Evolutionary conservation across 495 filamentous ascomycete genomes (phyloP).

Genomic region (Parathielavia appendiculata): DNA sequence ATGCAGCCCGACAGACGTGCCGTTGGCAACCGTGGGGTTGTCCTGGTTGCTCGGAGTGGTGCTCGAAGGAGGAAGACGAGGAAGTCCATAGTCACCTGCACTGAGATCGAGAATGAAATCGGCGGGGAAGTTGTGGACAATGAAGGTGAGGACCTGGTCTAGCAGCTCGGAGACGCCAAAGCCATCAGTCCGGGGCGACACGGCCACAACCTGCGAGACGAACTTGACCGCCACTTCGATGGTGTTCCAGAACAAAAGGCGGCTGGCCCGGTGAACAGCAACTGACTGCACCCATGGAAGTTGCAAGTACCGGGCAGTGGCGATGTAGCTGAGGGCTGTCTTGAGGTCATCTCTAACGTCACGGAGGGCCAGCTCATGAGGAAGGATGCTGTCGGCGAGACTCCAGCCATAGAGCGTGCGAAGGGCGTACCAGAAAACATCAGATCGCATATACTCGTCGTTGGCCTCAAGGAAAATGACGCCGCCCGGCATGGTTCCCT

Average conservation of each 20-base stretch:
- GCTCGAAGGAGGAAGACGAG: slow-evolving; percentile 29
- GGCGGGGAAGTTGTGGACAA: slow-evolving; percentile 43
- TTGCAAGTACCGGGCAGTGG: slow-evolving; percentile 46
- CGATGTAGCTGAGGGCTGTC: slow-evolving; percentile 49
- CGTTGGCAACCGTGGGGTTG: slow-evolving; percentile 33
- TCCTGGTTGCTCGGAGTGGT: slow-evolving; percentile 12
- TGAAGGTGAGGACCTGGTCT: slow-evolving; percentile 37
- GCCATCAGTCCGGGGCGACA: slow-evolving; percentile 23
- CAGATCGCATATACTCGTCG: slow-evolving; percentile 46
- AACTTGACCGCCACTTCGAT: slow-evolving; percentile 47
- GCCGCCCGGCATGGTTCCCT: slow-evolving; percentile 22
- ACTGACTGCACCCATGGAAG: slow-evolving; percentile 40
- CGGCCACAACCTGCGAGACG: slow-evolving; percentile 23
- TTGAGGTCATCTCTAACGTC: slow-evolving; percentile 38
- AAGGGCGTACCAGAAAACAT: slow-evolving; percentile 45
- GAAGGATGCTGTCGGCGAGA: slow-evolving; percentile 18
- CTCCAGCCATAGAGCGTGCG: slow-evolving; percentile 47
- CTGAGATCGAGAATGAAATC: slow-evolving; percentile 46
- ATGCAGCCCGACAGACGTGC: slow-evolving; percentile 26
- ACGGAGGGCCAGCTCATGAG: slow-evolving; percentile 23
- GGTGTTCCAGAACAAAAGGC: slow-evolving; percentile 50
- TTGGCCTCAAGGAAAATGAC: slow-evolving; percentile 40
- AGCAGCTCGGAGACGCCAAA: slow-evolving; percentile 29
- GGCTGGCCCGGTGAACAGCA: slow-evolving; percentile 44
- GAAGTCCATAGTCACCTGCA: slow-evolving; percentile 35